Conservation (phyloP, 345 rosid genomes). For the Lepidium sativum region DNA sequence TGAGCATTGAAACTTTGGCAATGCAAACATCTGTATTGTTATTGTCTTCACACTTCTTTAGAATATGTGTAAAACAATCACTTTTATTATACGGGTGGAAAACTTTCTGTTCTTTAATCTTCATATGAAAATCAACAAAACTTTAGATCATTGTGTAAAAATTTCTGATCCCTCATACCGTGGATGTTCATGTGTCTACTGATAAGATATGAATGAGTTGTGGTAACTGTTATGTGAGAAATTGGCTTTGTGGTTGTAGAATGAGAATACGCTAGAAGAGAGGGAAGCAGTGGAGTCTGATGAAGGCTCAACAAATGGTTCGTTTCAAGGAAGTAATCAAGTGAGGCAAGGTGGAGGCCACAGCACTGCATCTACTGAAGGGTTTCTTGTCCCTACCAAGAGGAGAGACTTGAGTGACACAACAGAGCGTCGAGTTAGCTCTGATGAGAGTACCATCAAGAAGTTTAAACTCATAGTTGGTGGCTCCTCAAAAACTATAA, state of each 20-base stretch:
- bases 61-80: not conserved
- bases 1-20: not conserved
- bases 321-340: constrained; percentile 45
- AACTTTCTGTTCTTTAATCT: not conserved
- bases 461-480: constrained; percentile 30
- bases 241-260: constrained; percentile 33
- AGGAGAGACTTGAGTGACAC: constrained; percentile 35
- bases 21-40: not conserved
- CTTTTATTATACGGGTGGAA: not conserved
- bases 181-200: not conserved
- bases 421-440: constrained; percentile 24
- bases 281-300: constrained; percentile 54
- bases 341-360: constrained; percentile 27
- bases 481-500: constrained; percentile 41
- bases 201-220: not conserved
- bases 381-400: constrained; percentile 62
- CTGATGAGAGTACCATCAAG: constrained; percentile 11
- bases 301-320: constrained; percentile 58
- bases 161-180: not conserved
- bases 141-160: not conserved
- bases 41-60: not conserved
- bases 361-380: constrained; percentile 47
- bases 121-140: not conserved
- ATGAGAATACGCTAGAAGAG: constrained; percentile 37
- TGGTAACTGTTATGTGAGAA: not conserved